Evolutionary conservation across 192 early-diverging fungal genomes (phyloP), one percentile per base, ranked within the genome.

Genomic region (Podila horticola): DNA sequence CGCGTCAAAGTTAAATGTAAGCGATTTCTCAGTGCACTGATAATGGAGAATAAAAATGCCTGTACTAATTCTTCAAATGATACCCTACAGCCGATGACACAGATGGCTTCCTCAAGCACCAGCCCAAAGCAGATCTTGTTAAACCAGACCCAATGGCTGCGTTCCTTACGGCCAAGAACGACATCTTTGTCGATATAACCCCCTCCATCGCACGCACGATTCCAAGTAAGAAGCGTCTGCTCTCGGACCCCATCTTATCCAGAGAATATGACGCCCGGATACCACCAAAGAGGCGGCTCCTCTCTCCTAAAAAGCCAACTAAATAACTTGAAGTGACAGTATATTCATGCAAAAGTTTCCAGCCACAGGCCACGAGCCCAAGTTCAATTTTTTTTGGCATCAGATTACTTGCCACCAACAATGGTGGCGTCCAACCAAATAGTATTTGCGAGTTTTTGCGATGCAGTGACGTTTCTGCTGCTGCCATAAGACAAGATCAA

Each of bases 101-200:
- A 12, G 49, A 33, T 20, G 22, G 20, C 5, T 79, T 79, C 64
- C 69, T 69, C 3, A 51, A 45, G 19, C 68, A 71, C 45, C 63
- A 62, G 38, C 75, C 75, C 31, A 79, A 79, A 38, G 20, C 34
- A 5, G 75, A 69, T 12, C 65, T 79, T 62, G 22, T 51, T 17
- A 71, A 67, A 22, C 75, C 75, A 5, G 75, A 71, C 41, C 58
- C 64, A 22, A 66, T 38, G 17, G 33, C 69, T 31, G 75, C 64
- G 3, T 79, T 71, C 41, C 41, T 79, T 20, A 79, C 64, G 0
- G 64, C 69, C 17, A 67, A 66, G 12, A 76, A 76, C 31, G 74
- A 76, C 34, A 49, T 51, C 15, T 55, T 67, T 10, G 31, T 62
- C 3, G 63, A 9, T 20, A 13, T 41, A 20, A 41, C 22, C 2